Evolutionary conservation across 2,329 filamentous ascomycete species (phyloP), one percentile per base, ranked within the genome.

Genomic region (Pseudogymnoascus sp.): DNA sequence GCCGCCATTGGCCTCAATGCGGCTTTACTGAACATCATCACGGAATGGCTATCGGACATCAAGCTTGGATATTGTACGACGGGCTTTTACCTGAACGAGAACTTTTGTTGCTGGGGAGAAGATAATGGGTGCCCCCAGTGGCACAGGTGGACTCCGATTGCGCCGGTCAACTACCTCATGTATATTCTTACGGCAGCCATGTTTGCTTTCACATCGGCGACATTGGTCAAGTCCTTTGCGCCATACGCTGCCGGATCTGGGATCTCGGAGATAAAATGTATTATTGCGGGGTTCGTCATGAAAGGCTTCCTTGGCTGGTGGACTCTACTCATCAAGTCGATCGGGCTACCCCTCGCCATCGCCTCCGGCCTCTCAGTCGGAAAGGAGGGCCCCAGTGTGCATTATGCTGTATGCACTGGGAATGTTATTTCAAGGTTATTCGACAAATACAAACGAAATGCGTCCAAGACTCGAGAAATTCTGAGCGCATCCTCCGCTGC

Each of bases 181-280:
- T 99, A 99, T 73, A 89, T 96, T 64, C 70, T 89, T 59, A 94
- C 95, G 75, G 91, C 90, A 85, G 84, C 86, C 1, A 71, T 89
- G 2, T 96, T 97, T 72, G 89, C 93, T 16, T 88, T 89, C 60
- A 87, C 87, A 3, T 87, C 92, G 2, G 92, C 92, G 0, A 86
- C 82, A 37, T 79, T 99, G 39, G 94, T 99, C 70, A 94, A 91
- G 72, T 86, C 85, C 1, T 97, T 94, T 74, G 92, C 94, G 4
- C 94, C 94, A 0, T 99, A 99, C 72, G 94, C 94, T 9, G 94
- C 94, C 34, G 94, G 94, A 14, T 96, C 91, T 11, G 94, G 94
- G 39, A 99, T 99, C 62, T 97, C 91, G 11, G 94, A 99, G 77
- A 99, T 99, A 80, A 99, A 99, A 75, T 96, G 91, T 75, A 97